phyloP scores from a whole-genome alignment of 139 green algal genomes.

The Chlamydomonas incerta region DNA sequence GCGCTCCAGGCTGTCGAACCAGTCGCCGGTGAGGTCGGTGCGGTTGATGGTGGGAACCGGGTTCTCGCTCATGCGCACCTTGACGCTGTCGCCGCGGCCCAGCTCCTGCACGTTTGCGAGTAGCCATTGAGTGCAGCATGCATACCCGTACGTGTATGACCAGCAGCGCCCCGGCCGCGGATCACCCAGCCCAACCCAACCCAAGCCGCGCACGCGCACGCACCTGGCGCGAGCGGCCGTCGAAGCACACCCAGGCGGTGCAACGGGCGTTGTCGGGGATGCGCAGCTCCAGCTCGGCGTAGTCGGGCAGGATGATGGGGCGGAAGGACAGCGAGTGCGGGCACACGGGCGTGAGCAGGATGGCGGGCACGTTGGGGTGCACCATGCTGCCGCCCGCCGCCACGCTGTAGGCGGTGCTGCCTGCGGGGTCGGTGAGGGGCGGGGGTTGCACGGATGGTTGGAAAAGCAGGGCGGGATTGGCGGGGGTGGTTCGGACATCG shows the following conservation, averaged over 20 bases:
- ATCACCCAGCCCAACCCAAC: background rate
- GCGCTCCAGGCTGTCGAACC: conserved; percentile 92
- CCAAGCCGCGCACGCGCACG: background rate
- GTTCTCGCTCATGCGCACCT: conserved; percentile 91
- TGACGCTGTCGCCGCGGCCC: conserved; percentile 82
- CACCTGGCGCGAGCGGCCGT: conserved; percentile 85
- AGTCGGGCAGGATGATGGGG: conserved; percentile 97
- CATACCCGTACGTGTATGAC: too few species aligned
- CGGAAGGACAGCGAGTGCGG: conserved; percentile 96
- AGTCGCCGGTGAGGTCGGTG: conserved; percentile 93
- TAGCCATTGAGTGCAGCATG: too few species aligned
- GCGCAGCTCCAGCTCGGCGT: conserved; percentile 78
- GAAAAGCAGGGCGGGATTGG: too few species aligned
- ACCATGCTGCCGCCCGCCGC: conserved; percentile 94
- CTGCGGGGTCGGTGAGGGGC: conserved; percentile 60
- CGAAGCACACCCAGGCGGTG: conserved; percentile 95
- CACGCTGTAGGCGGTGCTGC: conserved; percentile 95
- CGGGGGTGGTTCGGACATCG: too few species aligned
- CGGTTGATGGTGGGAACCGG: conserved; percentile 96
- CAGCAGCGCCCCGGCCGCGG: background rate
- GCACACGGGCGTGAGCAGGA: conserved; percentile 96
- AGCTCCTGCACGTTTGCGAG: conserved; percentile 83
- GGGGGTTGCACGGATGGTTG: background rate
- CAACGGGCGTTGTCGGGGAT: conserved; percentile 85
- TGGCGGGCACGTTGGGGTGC: conserved; percentile 91